Evolutionary conservation across 495 filamentous ascomycete species (phyloP), one percentile per base, ranked within the genome.

Genomic region (Hamigera avellanea): DNA sequence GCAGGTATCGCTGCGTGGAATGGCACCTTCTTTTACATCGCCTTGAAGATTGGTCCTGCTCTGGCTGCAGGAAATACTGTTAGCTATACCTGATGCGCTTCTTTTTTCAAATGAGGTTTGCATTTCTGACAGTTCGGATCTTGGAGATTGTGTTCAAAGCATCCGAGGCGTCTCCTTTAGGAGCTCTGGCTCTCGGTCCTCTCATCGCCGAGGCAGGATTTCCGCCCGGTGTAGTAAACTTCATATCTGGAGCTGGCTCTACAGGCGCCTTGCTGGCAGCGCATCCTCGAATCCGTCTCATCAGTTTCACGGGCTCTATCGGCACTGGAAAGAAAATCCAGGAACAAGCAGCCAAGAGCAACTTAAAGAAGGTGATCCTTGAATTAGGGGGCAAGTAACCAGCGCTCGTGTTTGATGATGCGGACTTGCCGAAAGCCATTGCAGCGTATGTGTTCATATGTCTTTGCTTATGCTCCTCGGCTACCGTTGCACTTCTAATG

Each of bases 291-390:
- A 33, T 53, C 2, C n/a, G 39, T 1, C 40, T 39, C 16, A 36
- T 56, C 14, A 45, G 34, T 8, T 54, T 54, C 30, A 54, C 51
- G 2, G 51, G 54, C 0, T 43, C 39, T 1, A 21, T 42, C 1
- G 14, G 34, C 1, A 42, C 46, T 2, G 51, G 48, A 2, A 32
- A 35, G 19, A 28, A 34, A 0, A 42, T 54, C 10, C 41, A 46
- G 19, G 33, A 30, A 21, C 32, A 36, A 1, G 48, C 67, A 4
- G 57, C 57, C 0, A 57, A 57, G 37, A 56, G 44, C 6, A 71
- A 72, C 37, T 44, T 73, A 19, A 75, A 72, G 43, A 38, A 47
- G n/a, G 59, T 62, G 2, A 54, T 53, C 1, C 50, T 65, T 15
- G 60, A 65, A 32, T 45, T 67, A 1, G 57, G 59, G 6, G 63